A percentile compares a stretch with the other conserved stretches of the same genome.
Evolutionary conservation across 2,329 filamentous ascomycete species (phyloP).

Genomic region (Talaromyces sp.): DNA sequence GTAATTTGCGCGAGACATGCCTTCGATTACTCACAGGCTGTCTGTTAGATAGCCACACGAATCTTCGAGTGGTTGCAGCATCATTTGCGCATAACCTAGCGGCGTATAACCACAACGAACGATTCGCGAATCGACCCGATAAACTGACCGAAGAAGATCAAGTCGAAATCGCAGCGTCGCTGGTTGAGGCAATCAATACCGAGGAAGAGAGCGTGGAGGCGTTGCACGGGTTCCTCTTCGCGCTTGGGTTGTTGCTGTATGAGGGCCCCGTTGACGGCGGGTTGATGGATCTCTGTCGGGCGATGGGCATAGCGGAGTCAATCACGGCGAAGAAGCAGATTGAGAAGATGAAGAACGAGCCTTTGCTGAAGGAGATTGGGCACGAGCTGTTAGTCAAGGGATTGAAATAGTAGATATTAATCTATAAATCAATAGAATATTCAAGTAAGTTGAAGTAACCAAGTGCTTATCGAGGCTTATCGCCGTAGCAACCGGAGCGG

Average conservation of each 20-base stretch:
- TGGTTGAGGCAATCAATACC: slow-evolving; percentile 68
- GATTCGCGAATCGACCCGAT: slow-evolving; percentile 57
- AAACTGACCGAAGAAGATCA: slow-evolving; percentile 66
- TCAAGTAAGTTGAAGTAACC: no score
- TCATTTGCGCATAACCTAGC: slow-evolving; percentile 82
- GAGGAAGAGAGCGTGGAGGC: slow-evolving; percentile 61
- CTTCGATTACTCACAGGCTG: slow-evolving; percentile 70
- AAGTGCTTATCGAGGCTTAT: not conserved
- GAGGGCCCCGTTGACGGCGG: slow-evolving; percentile 67
- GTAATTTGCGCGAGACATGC: slow-evolving; percentile 55
- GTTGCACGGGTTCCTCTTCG: slow-evolving; percentile 71
- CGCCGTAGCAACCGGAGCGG: slow-evolving; percentile 15
- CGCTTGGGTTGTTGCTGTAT: slow-evolving; percentile 73
- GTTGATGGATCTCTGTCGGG: slow-evolving; percentile 72
- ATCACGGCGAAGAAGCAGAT: slow-evolving; percentile 55
- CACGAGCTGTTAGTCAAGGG: slow-evolving; percentile 44
- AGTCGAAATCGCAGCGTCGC: slow-evolving; percentile 75
- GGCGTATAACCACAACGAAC: slow-evolving; percentile 63
- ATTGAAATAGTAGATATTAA: slow-evolving; percentile 18
- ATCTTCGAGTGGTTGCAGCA: slow-evolving; percentile 75
- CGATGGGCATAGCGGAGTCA: slow-evolving; percentile 69
- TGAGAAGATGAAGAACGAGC: slow-evolving; percentile 55
- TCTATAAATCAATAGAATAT: not conserved
- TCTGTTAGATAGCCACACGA: slow-evolving; percentile 74
- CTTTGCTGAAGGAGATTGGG: slow-evolving; percentile 54